Conservation (phyloP, 768 basidiomycete genomes). For the Psilocybe subaeruginosa region DNA sequence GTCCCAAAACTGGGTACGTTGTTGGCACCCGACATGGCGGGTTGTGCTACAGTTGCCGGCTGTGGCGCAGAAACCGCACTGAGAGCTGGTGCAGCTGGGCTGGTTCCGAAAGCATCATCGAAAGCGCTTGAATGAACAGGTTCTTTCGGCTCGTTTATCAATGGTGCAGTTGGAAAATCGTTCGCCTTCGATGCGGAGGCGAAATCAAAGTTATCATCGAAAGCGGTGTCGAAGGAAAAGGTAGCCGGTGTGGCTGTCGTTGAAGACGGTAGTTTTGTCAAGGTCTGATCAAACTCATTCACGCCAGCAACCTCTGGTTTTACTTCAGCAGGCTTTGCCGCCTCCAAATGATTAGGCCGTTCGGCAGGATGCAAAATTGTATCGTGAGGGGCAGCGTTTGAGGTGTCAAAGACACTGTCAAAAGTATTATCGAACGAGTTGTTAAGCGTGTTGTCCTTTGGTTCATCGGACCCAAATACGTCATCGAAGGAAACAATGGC, state of each 20-base stretch:
- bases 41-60: slow-evolving; percentile 8
- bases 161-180: slow-evolving; percentile 14
- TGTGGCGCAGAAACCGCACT: slow-evolving; percentile 7
- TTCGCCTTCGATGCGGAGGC: slow-evolving; percentile 32
- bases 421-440: background rate
- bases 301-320: slow-evolving; percentile 43
- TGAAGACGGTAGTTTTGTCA: slow-evolving; percentile 54
- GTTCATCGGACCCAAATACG: slow-evolving; percentile 24
- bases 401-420: background rate
- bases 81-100: slow-evolving; percentile 8
- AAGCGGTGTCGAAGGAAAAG: slow-evolving; percentile 67
- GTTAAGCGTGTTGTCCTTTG: background rate
- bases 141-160: slow-evolving; percentile 3
- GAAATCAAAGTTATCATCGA: slow-evolving; percentile 68
- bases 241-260: slow-evolving; percentile 36
- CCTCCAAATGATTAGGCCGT: slow-evolving; percentile 20
- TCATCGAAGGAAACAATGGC: slow-evolving; percentile 25
- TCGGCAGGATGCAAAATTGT: slow-evolving; percentile 6
- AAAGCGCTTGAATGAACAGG: slow-evolving; percentile 12
- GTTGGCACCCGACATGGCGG: background rate
- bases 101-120: slow-evolving; percentile 19
- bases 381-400: slow-evolving; percentile 11
- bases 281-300: slow-evolving; percentile 76
- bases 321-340: slow-evolving; percentile 23
- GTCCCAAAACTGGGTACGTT: slow-evolving; percentile 15